Conservation (phyloP, 768 basidiomycete species). For the Clitopilus passeckerianus region DNA sequence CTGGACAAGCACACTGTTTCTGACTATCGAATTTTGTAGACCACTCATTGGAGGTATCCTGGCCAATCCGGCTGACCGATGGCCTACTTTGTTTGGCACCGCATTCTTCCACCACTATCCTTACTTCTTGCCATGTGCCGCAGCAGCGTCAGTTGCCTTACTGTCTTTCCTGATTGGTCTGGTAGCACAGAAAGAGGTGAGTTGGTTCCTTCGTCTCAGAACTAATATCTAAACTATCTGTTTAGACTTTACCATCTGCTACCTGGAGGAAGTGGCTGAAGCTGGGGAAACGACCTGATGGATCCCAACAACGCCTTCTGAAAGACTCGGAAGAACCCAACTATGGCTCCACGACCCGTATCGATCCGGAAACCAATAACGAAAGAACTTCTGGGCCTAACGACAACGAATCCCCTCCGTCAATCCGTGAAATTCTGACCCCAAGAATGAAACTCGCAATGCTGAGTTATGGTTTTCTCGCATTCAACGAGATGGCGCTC, state of each 20-base stretch:
- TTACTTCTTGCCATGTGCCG: constrained; percentile 24
- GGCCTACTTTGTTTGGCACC: constrained; percentile 20
- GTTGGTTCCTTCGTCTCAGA: neutral
- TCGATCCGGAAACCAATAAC: neutral
- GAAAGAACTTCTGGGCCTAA: constrained; percentile 3
- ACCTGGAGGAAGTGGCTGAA: neutral
- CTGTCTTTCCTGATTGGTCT: constrained; percentile 14
- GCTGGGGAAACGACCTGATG: neutral
- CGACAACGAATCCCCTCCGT: constrained; percentile 19
- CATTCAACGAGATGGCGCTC: constrained; percentile 35
- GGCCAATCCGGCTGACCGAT: constrained; percentile 20
- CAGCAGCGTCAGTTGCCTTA: constrained; percentile 10
- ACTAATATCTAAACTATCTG: no score
- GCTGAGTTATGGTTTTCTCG: constrained; percentile 34
- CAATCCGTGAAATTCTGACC: constrained; percentile 15
- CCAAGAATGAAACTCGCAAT: constrained; percentile 34
- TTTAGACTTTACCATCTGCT: neutral
- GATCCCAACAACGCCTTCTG: constrained; percentile 10
- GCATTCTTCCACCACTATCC: constrained; percentile 21
- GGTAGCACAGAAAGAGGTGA: constrained; percentile 20
- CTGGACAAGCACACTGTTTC: neutral
- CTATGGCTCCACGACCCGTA: constrained; percentile 1
- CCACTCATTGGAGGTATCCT: constrained; percentile 24
- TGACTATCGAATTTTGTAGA: constrained; percentile 1
- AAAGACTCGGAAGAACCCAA: neutral